A percentile compares a stretch with the other conserved stretches of the same genome.
These are phyloP conservation scores for Coprinellus aureogranulatus DNA, from an alignment of 768 basidiomycete genomes.

Conservation along the genomic window DNA sequence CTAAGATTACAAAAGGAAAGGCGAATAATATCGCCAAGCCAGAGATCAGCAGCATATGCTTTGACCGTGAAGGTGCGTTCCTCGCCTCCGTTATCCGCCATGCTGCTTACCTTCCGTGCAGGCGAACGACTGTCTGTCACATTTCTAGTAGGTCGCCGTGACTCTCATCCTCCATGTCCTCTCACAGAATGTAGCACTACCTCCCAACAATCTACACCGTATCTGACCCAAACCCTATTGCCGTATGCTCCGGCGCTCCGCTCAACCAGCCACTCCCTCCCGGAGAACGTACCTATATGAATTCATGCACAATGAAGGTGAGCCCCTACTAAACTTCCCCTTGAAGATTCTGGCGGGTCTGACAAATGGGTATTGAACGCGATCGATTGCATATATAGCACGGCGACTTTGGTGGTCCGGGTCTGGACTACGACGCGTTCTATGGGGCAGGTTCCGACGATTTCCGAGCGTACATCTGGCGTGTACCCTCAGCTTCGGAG, in stretches of 20 bases:
- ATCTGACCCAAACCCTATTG: constrained; percentile 67
- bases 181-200: constrained; percentile 47
- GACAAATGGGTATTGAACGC: no score
- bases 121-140: constrained; percentile 65
- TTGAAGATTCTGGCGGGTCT: neutral
- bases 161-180: neutral
- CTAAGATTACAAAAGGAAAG: constrained; percentile 41
- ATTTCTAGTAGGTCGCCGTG: constrained; percentile 50
- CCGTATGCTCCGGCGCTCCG: constrained; percentile 60
- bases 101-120: constrained; percentile 21
- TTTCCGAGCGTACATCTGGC: constrained; percentile 78
- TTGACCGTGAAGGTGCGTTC: constrained; percentile 62
- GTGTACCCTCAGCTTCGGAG: constrained; percentile 50
- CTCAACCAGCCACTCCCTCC: constrained; percentile 51
- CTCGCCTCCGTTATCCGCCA: neutral
- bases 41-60: constrained; percentile 65
- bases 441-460: constrained; percentile 83
- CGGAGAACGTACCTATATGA: constrained; percentile 57
- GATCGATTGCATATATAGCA: no score
- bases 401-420: constrained; percentile 69
- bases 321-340: constrained; percentile 6
- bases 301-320: constrained; percentile 80
- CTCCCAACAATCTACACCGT: constrained; percentile 69
- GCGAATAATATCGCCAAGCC: constrained; percentile 48
- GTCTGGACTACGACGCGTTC: constrained; percentile 50